Evolutionary conservation across 805 yeast species (phyloP).

Genomic region (Candida tammaniensis): DNA sequence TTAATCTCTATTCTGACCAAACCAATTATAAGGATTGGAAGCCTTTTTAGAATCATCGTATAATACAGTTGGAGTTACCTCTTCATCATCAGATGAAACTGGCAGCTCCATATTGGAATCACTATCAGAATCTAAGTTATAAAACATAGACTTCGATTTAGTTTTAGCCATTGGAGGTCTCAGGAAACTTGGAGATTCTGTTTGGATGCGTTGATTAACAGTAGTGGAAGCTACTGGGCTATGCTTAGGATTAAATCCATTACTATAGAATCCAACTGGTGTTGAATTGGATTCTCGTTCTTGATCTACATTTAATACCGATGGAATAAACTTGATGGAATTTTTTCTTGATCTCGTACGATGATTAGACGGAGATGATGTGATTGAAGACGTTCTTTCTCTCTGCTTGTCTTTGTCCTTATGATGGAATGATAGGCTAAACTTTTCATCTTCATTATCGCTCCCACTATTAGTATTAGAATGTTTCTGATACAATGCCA

Average conservation of each 20-base stretch:
- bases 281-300: constrained; percentile 10
- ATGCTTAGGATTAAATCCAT: background rate
- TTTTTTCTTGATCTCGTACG: constrained; percentile 19
- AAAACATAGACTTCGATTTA: constrained; percentile 24
- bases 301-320: constrained; percentile 14
- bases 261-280: constrained; percentile 11
- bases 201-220: background rate
- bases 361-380: constrained; percentile 1
- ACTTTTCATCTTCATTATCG: constrained; percentile 13
- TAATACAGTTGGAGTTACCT: constrained; percentile 18
- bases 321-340: constrained; percentile 32
- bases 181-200: background rate
- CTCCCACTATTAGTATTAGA: constrained; percentile 3
- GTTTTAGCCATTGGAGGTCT: constrained; percentile 5
- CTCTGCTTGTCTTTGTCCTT: constrained; percentile 1
- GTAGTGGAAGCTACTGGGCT: background rate
- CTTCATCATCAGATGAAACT: constrained; percentile 14
- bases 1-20: constrained; percentile 10
- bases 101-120: constrained; percentile 11
- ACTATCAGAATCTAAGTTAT: constrained; percentile 23
- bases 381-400: background rate
- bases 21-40: constrained; percentile 6
- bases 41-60: constrained; percentile 23
- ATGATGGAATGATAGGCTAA: constrained; percentile 12
- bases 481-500: constrained; percentile 14